Evolutionary conservation across 2,329 filamentous ascomycete genomes (phyloP).

Genomic region (Tolypocladium cylindrosporum): DNA sequence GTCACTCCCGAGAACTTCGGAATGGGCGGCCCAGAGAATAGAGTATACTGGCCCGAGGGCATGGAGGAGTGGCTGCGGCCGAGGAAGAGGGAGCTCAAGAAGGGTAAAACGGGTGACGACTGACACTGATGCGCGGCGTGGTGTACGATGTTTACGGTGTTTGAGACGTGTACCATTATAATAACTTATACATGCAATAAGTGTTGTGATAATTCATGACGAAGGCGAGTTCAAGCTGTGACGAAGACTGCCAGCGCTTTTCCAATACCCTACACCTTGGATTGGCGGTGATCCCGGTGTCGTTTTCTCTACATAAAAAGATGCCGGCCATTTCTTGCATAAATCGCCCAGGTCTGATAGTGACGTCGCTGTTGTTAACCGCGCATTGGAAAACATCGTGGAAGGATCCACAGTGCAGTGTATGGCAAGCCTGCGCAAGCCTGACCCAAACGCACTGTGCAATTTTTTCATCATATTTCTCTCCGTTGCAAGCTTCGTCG

Average conservation of each 20-base stretch:
- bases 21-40: constrained; percentile 74
- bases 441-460: not conserved
- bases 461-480: not conserved
- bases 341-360: no score
- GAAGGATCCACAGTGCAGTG: not conserved
- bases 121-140: constrained; percentile 21
- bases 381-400: not conserved
- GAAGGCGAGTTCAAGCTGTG: not conserved
- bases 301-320: no score
- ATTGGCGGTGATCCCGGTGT: no score
- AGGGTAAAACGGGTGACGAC: constrained; percentile 20
- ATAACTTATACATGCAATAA: not conserved
- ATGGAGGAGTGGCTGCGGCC: constrained; percentile 87
- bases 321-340: no score
- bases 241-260: no score
- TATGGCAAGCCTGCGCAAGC: not conserved
- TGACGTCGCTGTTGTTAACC: no score
- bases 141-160: constrained; percentile 13
- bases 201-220: not conserved
- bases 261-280: no score
- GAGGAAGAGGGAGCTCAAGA: constrained; percentile 59
- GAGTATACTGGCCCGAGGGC: constrained; percentile 84
- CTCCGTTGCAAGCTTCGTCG: not conserved
- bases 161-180: constrained; percentile 10
- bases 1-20: constrained; percentile 61